Base-by-base conservation (phyloP, 176 grass and related monocot genomes). In the Aegilops tauschii region DNA sequence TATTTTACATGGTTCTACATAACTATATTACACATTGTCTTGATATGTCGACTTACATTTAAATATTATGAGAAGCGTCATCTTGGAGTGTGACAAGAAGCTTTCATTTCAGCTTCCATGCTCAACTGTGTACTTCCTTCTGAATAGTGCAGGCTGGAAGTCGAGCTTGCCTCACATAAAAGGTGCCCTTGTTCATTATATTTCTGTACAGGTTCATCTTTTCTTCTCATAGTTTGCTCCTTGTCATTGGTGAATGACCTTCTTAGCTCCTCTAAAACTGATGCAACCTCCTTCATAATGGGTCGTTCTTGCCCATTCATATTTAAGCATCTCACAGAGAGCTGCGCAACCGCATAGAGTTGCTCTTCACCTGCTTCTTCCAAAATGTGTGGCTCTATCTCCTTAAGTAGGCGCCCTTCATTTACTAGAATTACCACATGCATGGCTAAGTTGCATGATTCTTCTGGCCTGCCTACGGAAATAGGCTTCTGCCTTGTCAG, bases 311-410 rank as follows among this genome's bases (percentile, higher is more conserved):
- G 86, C 73, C 85, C 88, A 65, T 75, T 93, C 73, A 71, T 6
- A n/a, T 35, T 90, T 82, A 93, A 83, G 79, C 92, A 93, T 62
- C 88, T 86, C 62, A 65, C 76, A 2, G 86, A 77, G 69, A 93
- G 82, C 1, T 90, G 35, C 37, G 88, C 92, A 27, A 83, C 4
- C 5, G 56, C 44, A 73, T 83, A 68, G 2, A 83, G 12, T 32
- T 93, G 88, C 47, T 82, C 62, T 82, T 82, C 88, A 23, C 86
- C 74, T 36, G 82, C 92, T 82, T 93, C 88, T 28, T 28, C 73
- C 65, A 90, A 84, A 47, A 90, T 88, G 1, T 61, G 28, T 1
- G 81, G 79, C 34, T 93, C 86, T 79, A 88, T 67, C 47, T 80
- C 78, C n/a, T 85, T 61, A 59, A 88, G 58, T 36, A 90, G 36